Conservation (phyloP, 169 alveolate genomes). For the Plasmodium sp. region DNA sequence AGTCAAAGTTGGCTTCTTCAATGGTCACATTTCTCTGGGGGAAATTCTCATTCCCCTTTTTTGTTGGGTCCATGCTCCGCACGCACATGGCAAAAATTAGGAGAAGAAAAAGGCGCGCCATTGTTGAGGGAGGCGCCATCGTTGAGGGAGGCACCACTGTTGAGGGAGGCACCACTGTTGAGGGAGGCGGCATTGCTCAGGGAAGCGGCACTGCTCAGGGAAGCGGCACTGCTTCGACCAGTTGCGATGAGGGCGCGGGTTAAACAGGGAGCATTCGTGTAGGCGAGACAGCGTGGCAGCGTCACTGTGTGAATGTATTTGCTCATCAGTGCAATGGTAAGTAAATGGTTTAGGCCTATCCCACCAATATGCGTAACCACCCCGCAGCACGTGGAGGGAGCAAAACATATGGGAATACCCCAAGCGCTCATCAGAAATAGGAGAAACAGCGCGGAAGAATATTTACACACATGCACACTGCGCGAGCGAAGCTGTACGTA, state of each 20-base stretch:
- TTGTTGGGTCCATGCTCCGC: constrained; percentile 42
- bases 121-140: background rate
- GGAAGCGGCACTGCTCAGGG: background rate
- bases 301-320: background rate
- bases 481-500: background rate
- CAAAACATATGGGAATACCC: background rate
- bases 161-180: background rate
- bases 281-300: background rate
- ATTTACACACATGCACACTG: background rate
- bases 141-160: background rate
- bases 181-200: background rate
- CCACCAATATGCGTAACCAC: background rate
- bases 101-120: background rate
- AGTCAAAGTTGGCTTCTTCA: constrained; percentile 15
- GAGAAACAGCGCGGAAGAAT: background rate
- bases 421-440: background rate
- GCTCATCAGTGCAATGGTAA: background rate
- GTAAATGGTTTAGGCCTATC: background rate
- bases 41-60: constrained; percentile 65
- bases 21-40: constrained; percentile 6
- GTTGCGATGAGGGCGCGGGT: background rate
- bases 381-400: background rate
- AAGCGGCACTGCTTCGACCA: background rate
- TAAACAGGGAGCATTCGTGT: background rate
- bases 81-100: background rate